Base-by-base conservation (phyloP, 140 eudicot genomes). In the Ambrosia hybrid region DNA sequence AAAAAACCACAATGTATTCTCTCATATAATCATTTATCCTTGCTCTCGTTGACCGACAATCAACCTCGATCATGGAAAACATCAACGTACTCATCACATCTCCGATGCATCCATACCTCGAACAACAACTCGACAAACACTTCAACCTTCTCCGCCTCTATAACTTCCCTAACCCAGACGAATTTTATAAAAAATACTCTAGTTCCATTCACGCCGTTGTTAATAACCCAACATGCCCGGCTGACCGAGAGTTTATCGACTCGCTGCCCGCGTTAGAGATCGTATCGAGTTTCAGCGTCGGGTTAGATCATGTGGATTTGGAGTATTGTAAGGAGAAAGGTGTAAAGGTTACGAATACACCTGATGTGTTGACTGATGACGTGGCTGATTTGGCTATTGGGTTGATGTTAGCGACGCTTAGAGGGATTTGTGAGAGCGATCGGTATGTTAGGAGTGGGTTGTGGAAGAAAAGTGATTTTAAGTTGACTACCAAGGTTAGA, bases 351-450 rank as follows among this genome's bases (percentile, higher is more conserved):
- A 82, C 88, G 0, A 78, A 82, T 65, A 84, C 88, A 12, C 95
- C 91, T 1, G 89, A 85, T 21, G 87, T 80, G 58, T 69, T 74
- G 51, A 86, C 88, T 3, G 89, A 83, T 0, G 91, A 88, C 48
- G 91, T 85, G 51, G 96, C 96, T 53, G 96, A 85, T 65, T 9
- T 77, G 26, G 89, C 89, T 0, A 79, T 88, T 38, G 79, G 78
- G 11, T 73, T 88, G 80, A 68, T 83, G 4, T 72, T 88, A 65
- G 73, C 95, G 36, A 85, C 88, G 9, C 39, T 76, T 71, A 78
- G 93, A 78, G 56, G 78, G 79, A 85, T 89, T 73, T 82, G 88
- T 67, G 90, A 26, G 26, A 64, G 80, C 51, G 93, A 86, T 76
- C 80, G 84, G 11, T 83, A 43, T 67, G 85, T 82, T 37, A 80